A percentile compares a stretch with the other conserved stretches of the same genome.
These are phyloP conservation scores for Tuber magnatum DNA, from an alignment of 495 filamentous ascomycete species.

Conservation along the genomic window DNA sequence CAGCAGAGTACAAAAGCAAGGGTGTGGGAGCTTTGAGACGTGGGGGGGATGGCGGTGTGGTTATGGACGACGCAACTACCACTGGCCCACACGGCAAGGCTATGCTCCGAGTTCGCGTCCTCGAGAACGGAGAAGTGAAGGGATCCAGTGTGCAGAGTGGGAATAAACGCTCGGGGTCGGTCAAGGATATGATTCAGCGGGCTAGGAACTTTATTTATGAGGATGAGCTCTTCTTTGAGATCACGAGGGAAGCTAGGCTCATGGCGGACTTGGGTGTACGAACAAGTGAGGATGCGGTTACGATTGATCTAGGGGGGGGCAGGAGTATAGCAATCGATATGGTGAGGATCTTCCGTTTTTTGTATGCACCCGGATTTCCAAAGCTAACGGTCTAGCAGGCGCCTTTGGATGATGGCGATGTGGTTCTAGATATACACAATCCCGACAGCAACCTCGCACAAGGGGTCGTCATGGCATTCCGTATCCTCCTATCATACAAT, in stretches of 20 bases:
- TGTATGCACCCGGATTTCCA: slow-evolving; percentile 6
- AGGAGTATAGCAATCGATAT: slow-evolving; percentile 60
- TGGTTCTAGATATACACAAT: slow-evolving; percentile 10
- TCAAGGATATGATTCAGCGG: slow-evolving; percentile 63
- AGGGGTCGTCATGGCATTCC: slow-evolving; percentile 53
- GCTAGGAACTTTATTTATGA: slow-evolving; percentile 83
- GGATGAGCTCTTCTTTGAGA: slow-evolving; percentile 88
- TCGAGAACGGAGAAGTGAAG: slow-evolving; percentile 45
- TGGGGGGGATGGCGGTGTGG: slow-evolving; percentile 63
- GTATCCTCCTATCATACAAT: slow-evolving; percentile 63
- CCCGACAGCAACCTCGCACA: slow-evolving; percentile 48
- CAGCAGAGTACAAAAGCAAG: slow-evolving; percentile 66
- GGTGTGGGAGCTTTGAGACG: slow-evolving; percentile 71
- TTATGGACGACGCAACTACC: slow-evolving; percentile 60
- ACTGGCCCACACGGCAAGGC: slow-evolving; percentile 44
- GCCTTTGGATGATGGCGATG: slow-evolving; percentile 46
- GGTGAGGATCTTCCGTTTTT: slow-evolving; percentile 43
- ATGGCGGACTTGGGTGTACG: slow-evolving; percentile 60
- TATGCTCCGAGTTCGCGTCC: slow-evolving; percentile 57
- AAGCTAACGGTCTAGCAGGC: slow-evolving; percentile 25
- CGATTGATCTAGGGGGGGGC: slow-evolving; percentile 50
- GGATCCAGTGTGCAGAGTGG: slow-evolving; percentile 45
- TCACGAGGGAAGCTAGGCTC: slow-evolving; percentile 69
- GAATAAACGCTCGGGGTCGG: slow-evolving; percentile 41
- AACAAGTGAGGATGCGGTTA: slow-evolving; percentile 52